A percentile compares a stretch with the other conserved stretches of the same genome.
phyloP scores from a whole-genome alignment of 345 rosid genomes.

The Eutrema japonicum region DNA sequence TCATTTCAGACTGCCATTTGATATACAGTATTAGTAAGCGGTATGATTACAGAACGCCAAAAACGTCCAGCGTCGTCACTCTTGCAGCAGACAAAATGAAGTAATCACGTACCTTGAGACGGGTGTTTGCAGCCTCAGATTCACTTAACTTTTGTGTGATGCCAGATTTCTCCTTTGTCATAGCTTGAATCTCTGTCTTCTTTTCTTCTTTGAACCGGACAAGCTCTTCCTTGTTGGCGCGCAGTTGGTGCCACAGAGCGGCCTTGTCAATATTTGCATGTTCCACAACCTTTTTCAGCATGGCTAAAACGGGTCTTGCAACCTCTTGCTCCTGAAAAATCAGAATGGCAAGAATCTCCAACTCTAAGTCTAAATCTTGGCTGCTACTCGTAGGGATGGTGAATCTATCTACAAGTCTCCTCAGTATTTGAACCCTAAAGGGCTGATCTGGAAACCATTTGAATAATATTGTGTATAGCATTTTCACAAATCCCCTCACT shows the following conservation, averaged over 20 bases:
- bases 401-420: constrained; percentile 88
- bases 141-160: constrained; percentile 75
- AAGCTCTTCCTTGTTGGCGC: constrained; percentile 82
- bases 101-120: constrained; percentile 70
- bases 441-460: constrained; percentile 89
- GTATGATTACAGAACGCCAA: constrained; percentile 16
- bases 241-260: constrained; percentile 90
- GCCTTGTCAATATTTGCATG: constrained; percentile 92
- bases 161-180: constrained; percentile 68
- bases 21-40: constrained; percentile 25
- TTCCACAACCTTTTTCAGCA: constrained; percentile 90
- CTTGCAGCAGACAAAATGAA: constrained; percentile 31
- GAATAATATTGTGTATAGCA: constrained; percentile 76
- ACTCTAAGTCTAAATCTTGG: constrained; percentile 66
- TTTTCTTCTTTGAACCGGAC: constrained; percentile 68
- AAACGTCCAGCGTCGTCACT: constrained; percentile 17
- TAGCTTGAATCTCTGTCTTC: constrained; percentile 65
- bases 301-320: constrained; percentile 68
- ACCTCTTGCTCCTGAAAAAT: constrained; percentile 85
- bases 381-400: constrained; percentile 65
- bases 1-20: constrained; percentile 84
- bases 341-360: constrained; percentile 84
- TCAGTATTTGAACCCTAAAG: constrained; percentile 72
- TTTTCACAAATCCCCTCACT: constrained; percentile 84
- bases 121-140: constrained; percentile 67